Conservation (phyloP, 176 grass and related monocot genomes). For the Bothriochloa decipiens region DNA sequence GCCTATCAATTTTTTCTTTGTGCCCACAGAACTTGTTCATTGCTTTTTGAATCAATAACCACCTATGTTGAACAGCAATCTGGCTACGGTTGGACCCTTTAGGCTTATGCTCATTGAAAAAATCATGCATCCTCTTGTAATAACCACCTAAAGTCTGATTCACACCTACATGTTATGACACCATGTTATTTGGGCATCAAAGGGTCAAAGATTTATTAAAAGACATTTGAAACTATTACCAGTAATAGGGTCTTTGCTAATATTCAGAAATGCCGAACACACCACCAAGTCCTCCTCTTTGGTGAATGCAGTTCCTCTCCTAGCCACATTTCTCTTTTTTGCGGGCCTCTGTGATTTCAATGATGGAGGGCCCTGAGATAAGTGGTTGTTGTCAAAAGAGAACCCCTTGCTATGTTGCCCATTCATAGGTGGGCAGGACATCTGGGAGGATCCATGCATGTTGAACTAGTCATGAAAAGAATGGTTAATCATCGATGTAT, state of each 20-base stretch:
- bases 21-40: background rate
- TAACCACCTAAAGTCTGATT: background rate
- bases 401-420: background rate
- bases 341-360: too few relatives aligned
- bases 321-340: too few relatives aligned
- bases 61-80: background rate
- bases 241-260: too few relatives aligned
- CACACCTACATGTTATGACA: background rate
- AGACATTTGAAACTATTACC: too few relatives aligned
- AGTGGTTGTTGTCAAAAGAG: background rate
- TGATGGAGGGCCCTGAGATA: too few relatives aligned
- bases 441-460: background rate
- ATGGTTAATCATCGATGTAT: too few relatives aligned
- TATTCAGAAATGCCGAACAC: too few relatives aligned
- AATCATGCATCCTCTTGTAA: conserved; percentile 15
- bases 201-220: too few relatives aligned
- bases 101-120: background rate
- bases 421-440: background rate
- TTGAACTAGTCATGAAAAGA: background rate
- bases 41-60: background rate
- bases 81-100: background rate
- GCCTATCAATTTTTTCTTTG: background rate
- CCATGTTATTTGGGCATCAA: too few relatives aligned
- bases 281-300: too few relatives aligned
- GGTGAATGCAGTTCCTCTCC: too few relatives aligned